Percentiles rank a stretch among this genome's conserved stretches.
phyloP scores from a whole-genome alignment of 352 stramenopile genomes.

The Phytophthora quininea region DNA sequence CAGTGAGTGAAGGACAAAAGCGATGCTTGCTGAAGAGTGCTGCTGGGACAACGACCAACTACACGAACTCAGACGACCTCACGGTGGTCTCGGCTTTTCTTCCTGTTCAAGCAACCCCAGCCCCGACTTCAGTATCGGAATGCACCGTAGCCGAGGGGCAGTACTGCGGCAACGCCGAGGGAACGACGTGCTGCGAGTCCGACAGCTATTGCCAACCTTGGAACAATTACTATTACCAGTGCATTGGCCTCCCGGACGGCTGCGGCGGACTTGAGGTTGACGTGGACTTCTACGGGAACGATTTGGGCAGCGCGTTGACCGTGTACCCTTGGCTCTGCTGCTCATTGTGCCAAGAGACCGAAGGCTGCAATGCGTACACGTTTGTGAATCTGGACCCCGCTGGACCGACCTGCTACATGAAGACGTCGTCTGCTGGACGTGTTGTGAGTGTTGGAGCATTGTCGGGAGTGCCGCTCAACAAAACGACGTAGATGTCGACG shows the following conservation, averaged over 20 bases:
- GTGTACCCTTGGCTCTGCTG: too few species aligned
- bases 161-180: constrained; percentile 52
- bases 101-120: too few species aligned
- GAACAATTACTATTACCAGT: constrained; percentile 43
- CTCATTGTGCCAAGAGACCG: too few species aligned
- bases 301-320: too few species aligned
- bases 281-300: constrained; percentile 49
- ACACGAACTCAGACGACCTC: too few species aligned
- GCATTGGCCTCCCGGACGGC: constrained; percentile 36
- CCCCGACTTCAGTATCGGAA: not conserved
- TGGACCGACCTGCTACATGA: too few species aligned
- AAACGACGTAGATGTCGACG: too few species aligned
- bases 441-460: constrained; percentile 33
- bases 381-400: too few species aligned
- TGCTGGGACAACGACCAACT: constrained; percentile 15
- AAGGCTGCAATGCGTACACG: too few species aligned
- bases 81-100: too few species aligned
- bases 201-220: constrained; percentile 48
- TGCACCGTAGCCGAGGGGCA: constrained; percentile 34
- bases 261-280: constrained; percentile 49
- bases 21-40: constrained; percentile 33
- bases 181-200: constrained; percentile 39
- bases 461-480: constrained; percentile 31
- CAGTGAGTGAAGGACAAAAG: constrained; percentile 24
- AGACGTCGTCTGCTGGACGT: not conserved